phyloP scores from a whole-genome alignment of 257 asterid species.

The Solanum medicagineum region DNA sequence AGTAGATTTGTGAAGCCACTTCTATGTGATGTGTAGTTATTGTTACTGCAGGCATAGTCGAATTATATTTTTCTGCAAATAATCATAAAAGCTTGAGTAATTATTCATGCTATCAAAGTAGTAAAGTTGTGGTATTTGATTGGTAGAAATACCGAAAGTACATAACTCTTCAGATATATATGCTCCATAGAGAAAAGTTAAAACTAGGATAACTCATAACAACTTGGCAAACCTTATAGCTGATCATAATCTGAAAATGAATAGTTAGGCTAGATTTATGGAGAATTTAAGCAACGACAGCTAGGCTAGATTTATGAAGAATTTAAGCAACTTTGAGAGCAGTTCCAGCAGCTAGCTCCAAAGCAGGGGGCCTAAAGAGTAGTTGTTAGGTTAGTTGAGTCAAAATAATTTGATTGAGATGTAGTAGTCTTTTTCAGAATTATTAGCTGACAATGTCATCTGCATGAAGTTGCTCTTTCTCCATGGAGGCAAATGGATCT shows the following conservation, averaged over 20 bases:
- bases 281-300: not conserved
- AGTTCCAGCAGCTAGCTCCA: not conserved
- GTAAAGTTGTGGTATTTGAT: not conserved
- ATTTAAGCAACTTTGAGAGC: not conserved
- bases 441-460: slow-evolving; percentile 28
- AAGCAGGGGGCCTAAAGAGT: not conserved
- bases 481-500: slow-evolving; percentile 50
- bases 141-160: not conserved
- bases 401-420: not conserved
- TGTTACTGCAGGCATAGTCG: too few relatives aligned
- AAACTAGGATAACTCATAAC: not conserved
- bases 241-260: not conserved
- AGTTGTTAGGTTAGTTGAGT: not conserved
- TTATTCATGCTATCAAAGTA: not conserved
- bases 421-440: not conserved
- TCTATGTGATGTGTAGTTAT: too few relatives aligned
- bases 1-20: too few relatives aligned
- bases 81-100: not conserved
- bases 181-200: not conserved
- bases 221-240: not conserved
- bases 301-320: not conserved
- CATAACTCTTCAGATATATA: not conserved
- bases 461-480: slow-evolving; percentile 39
- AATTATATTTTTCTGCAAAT: not conserved
- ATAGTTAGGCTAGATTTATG: not conserved